A percentile compares a stretch with the other conserved stretches of the same genome.
Evolutionary conservation across 1,139 yeast genomes (phyloP).

Genomic region (Geotrichum carabidarum): DNA sequence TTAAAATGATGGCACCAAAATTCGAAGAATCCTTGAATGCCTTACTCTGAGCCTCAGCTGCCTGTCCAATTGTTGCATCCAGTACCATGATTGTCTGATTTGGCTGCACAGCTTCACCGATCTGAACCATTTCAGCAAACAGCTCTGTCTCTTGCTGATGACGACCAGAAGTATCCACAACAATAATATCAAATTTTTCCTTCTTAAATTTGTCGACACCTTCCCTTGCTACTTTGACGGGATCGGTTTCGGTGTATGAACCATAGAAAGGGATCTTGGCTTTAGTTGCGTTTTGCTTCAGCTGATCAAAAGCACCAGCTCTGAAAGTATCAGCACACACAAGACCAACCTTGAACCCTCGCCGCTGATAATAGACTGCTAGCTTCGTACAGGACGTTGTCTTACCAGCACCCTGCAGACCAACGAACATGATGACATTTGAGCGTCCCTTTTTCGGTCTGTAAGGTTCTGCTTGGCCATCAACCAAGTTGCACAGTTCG

Average conservation of each 20-base stretch:
- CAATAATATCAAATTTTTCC: slow-evolving; percentile 87
- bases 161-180: slow-evolving; percentile 97
- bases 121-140: slow-evolving; percentile 92
- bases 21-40: slow-evolving; percentile 92
- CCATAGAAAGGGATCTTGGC: slow-evolving; percentile 94
- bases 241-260: slow-evolving; percentile 92
- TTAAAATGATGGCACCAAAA: slow-evolving; percentile 90
- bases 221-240: slow-evolving; percentile 82
- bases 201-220: slow-evolving; percentile 90
- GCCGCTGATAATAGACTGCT: slow-evolving; percentile 87
- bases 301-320: slow-evolving; percentile 98
- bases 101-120: slow-evolving; percentile 78
- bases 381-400: slow-evolving; percentile 95
- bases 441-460: slow-evolving; percentile 77
- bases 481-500: slow-evolving; percentile 82
- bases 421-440: slow-evolving; percentile 91
- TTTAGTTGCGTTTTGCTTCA: slow-evolving; percentile 94
- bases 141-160: slow-evolving; percentile 92
- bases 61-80: slow-evolving; percentile 97
- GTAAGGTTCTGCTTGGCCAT: slow-evolving; percentile 55
- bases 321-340: slow-evolving; percentile 99
- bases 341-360: slow-evolving; percentile 91
- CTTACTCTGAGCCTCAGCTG: slow-evolving; percentile 89
- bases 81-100: slow-evolving; percentile 95
- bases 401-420: slow-evolving; percentile 97